phyloP scores from a whole-genome alignment of 2,329 filamentous ascomycete species.

The Beauveria bassiana region DNA sequence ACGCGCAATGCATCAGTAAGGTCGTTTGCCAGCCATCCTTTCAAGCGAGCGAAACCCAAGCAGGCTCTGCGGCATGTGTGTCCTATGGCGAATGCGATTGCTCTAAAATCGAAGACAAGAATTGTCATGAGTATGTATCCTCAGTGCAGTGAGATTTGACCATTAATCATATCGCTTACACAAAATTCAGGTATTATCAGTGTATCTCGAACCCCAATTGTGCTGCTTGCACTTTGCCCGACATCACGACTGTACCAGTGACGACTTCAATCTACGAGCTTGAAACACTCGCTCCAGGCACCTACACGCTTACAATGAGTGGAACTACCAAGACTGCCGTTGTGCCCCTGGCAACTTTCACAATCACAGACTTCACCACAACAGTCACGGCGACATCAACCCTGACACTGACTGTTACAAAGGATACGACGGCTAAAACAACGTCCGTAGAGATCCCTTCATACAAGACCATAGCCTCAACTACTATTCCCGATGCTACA shows the following conservation, averaged over 20 bases:
- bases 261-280: background rate
- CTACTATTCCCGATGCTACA: background rate
- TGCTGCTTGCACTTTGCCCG: background rate
- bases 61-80: conserved; percentile 13
- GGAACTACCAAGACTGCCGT: conserved; percentile 1
- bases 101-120: conserved; percentile 19
- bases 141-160: background rate
- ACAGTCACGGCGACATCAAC: background rate
- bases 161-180: background rate
- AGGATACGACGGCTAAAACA: background rate
- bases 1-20: background rate
- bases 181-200: conserved; percentile 1
- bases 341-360: conserved; percentile 1
- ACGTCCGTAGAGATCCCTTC: background rate
- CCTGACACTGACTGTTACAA: background rate
- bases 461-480: background rate
- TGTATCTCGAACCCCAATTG: conserved; percentile 10
- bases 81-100: conserved; percentile 22
- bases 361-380: background rate
- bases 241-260: background rate
- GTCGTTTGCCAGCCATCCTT: background rate
- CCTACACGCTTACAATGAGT: background rate
- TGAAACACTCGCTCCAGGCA: conserved; percentile 7
- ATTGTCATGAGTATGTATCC: conserved; percentile 19
- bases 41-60: background rate